Base-by-base conservation (phyloP, 2,329 filamentous ascomycete species). In the Lecanoromycetidae sp. region DNA sequence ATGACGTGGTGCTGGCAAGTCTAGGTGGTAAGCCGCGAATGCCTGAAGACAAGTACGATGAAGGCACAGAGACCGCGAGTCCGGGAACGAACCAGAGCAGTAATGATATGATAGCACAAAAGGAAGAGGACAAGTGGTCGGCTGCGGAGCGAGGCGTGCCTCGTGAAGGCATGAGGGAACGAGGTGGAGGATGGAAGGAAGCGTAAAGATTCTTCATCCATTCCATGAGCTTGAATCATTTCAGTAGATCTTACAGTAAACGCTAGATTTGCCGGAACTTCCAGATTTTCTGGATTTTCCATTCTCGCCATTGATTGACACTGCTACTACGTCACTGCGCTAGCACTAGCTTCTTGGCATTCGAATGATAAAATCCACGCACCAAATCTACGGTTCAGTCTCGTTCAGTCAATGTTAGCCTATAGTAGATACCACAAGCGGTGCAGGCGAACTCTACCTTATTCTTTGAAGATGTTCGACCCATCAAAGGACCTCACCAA, bases 1-100 rank as follows among this genome's bases (percentile, higher is more conserved):
- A 69, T 19, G 68, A 68, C n/a, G 64, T 72, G 13, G 74, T 75
- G 3, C 64, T 77, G 54, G 71, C 67, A 41, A 72, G 68, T 37
- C 63, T 75, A 23, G 72, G 73, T 4, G 71, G 73, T 3, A 65
- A 64, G 25, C 70, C 71, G 23, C 58, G 57, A 27, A 59, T 67
- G 49, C 62, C 64, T 1, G 58, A 53, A 12, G 33, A 43, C 13
- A 33, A 41, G 5, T 26, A 37, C 10, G 55, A 57, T 43, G 51
- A 55, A n/a, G 55, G 52, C 38, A 55, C 8, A 7, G 38, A 36
- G 5, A 15, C 13, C 6, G 33, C 15, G n/a, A 37, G 30, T 10
- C 12, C 39, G 8, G 39, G 29, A 5, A 37, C 27, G 17, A 25
- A 17, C 12, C 1, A 26, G 3, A 26, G 29, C 26, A 33, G 26